These are phyloP conservation scores for Suillus paluster DNA, from an alignment of 768 basidiomycete species.

Conservation along the genomic window DNA sequence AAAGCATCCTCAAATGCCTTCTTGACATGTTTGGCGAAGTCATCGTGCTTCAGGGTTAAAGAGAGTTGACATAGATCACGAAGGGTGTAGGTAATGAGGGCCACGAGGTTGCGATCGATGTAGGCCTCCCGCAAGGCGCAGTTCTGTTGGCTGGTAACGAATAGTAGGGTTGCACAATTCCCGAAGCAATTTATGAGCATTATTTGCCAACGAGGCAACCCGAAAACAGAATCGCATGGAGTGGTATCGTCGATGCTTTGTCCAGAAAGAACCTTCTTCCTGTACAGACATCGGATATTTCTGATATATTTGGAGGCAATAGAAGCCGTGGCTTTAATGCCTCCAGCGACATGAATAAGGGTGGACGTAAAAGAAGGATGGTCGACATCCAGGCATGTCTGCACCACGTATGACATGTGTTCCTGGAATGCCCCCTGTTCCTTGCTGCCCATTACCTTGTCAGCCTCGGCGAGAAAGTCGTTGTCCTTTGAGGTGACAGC, in stretches of 20 bases:
- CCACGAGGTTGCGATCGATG: slow-evolving; percentile 4
- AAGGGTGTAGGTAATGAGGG: slow-evolving; percentile 1
- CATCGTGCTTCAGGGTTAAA: not conserved
- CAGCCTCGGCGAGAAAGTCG: slow-evolving; percentile 3
- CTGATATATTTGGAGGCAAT: not conserved
- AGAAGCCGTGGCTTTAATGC: slow-evolving; percentile 1
- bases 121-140: slow-evolving; percentile 5
- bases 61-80: slow-evolving; percentile 8
- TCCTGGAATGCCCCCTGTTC: slow-evolving; percentile 6
- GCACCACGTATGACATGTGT: slow-evolving; percentile 9
- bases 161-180: slow-evolving; percentile 6
- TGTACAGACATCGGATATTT: slow-evolving; percentile 6
- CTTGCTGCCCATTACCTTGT: slow-evolving; percentile 8
- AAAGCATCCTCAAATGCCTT: slow-evolving; percentile 7
- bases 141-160: slow-evolving; percentile 4
- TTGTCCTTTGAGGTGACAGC: slow-evolving; percentile 5
- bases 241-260: slow-evolving; percentile 5
- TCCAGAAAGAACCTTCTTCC: slow-evolving; percentile 1
- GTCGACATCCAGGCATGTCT: slow-evolving; percentile 4
- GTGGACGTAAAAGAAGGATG: not conserved
- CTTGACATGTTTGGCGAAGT: slow-evolving; percentile 5
- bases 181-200: slow-evolving; percentile 9
- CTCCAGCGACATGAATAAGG: slow-evolving; percentile 9
- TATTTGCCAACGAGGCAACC: slow-evolving; percentile 1
- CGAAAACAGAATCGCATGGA: not conserved